Conservation (phyloP, 306 rosid species). For the Inga laurina region DNA sequence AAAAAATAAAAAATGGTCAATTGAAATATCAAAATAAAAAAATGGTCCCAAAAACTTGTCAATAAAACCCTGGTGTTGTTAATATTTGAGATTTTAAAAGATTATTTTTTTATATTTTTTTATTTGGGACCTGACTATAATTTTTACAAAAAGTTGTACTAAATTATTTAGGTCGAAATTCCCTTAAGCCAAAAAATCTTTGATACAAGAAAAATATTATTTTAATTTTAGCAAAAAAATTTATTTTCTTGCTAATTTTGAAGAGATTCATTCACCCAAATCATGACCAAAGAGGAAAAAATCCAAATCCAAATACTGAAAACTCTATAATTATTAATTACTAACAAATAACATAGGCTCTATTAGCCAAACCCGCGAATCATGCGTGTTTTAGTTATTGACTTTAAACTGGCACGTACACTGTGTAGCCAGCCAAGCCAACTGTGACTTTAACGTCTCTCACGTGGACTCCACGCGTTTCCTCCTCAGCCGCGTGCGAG, state of each 20-base stretch:
- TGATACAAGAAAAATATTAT: too few relatives aligned
- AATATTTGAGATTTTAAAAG: too few relatives aligned
- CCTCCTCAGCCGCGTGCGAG: not conserved
- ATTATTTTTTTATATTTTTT: too few relatives aligned
- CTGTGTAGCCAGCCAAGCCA: not conserved
- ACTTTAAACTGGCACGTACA: not conserved
- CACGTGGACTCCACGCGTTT: slow-evolving; percentile 25
- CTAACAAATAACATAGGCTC: not conserved
- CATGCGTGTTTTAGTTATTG: slow-evolving; percentile 26
- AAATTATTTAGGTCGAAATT: too few relatives aligned
- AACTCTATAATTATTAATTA: not conserved
- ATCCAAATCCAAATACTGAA: not conserved
- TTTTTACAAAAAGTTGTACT: too few relatives aligned
- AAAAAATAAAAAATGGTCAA: too few relatives aligned
- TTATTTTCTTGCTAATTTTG: not conserved
- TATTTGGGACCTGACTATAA: too few relatives aligned
- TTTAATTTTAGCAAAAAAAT: too few relatives aligned
- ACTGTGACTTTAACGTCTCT: not conserved
- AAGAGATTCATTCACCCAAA: not conserved
- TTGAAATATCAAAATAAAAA: too few relatives aligned
- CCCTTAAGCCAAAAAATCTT: too few relatives aligned
- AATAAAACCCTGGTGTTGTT: too few relatives aligned
- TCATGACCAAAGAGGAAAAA: not conserved
- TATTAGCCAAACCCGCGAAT: slow-evolving; percentile 21
- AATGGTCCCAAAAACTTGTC: too few relatives aligned